Evolutionary conservation across 495 filamentous ascomycete species (phyloP), one percentile per base, ranked within the genome.

Genomic region (Lepraria neglecta): DNA sequence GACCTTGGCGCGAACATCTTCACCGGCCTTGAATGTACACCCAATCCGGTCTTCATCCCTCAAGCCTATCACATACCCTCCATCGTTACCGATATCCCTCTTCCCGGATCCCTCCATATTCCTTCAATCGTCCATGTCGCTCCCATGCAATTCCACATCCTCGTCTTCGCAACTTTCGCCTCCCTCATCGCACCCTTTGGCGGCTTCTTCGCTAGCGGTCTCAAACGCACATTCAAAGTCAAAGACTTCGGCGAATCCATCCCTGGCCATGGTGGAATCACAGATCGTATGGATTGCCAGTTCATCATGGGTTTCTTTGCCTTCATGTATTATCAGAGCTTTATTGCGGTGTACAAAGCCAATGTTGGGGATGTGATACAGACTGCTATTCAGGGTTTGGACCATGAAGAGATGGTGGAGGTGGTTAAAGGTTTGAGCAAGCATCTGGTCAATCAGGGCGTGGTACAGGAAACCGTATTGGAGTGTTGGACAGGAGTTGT

Each of bases 251-350:
- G 95, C 69, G 90, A 99, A 71, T 90, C 89, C 21, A 97, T 99
- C 65, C 95, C 95, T 3, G 95, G 95, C 43, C 95, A 99, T 68
- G 95, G 95, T 54, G 95, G 95, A 65, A 97, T 99, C 74, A 99
- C 95, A 7, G 95, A 99, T 72, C 86, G 95, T 28, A 97, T 99
- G 95, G 95, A 99, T 69, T 99, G 95, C 75, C 95, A 99, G 71
- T 97, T 97, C 77, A 97, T 97, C 76, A 99, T 99, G 95, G 95
- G 95, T 11, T 90, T 97, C 78, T 97, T 99, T 68, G 84, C 95
- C 14, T 97, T 88, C 75, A 89, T 99, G 80, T 99, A 99, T 75
- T 97, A 94, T 75, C 90, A 96, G 73, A 92, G 90, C 69, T 99
- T 99, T 72, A 94, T 99, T 70, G 92, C 92, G 10, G 78, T 89